Conservation (phyloP, 1,284 basidiomycete species). For the Ustilago curta region DNA sequence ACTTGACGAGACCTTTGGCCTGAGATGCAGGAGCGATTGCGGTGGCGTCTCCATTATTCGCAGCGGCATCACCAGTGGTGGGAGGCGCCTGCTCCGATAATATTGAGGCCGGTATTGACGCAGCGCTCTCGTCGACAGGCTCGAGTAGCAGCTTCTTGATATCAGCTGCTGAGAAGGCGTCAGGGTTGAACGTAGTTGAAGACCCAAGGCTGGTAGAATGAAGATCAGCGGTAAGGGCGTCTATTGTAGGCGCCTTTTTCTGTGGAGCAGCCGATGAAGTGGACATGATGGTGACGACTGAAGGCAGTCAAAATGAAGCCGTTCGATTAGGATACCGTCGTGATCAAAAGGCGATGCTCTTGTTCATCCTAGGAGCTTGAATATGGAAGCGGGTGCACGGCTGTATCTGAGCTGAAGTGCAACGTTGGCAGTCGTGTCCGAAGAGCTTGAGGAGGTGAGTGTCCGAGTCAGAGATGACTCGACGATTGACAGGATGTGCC, state of each 20-base stretch:
- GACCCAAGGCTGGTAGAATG: constrained; percentile 19
- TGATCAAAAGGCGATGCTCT: no score
- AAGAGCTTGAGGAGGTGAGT: background rate
- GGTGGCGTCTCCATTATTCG: background rate
- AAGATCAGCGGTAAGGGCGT: constrained; percentile 51
- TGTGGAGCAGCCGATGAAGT: constrained; percentile 17
- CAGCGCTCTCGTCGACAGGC: constrained; percentile 17
- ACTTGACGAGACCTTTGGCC: constrained; percentile 36
- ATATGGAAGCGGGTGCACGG: no score
- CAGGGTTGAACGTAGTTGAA: constrained; percentile 6
- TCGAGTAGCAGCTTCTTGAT: constrained; percentile 49
- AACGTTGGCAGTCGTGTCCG: no score
- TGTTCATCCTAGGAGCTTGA: no score
- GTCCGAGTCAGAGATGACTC: constrained; percentile 1
- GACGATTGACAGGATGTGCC: background rate
- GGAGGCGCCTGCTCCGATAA: background rate
- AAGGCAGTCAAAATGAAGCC: no score
- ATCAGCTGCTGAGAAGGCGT: constrained; percentile 9
- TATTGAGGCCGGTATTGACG: constrained; percentile 14
- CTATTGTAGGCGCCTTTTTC: constrained; percentile 51
- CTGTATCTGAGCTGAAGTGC: no score
- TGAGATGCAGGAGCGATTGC: constrained; percentile 8
- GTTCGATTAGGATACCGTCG: no score
- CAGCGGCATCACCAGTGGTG: background rate
- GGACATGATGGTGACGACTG: constrained; percentile 20